These are phyloP conservation scores for Corchorus olitorius DNA, from an alignment of 345 rosid species.

Conservation along the genomic window DNA sequence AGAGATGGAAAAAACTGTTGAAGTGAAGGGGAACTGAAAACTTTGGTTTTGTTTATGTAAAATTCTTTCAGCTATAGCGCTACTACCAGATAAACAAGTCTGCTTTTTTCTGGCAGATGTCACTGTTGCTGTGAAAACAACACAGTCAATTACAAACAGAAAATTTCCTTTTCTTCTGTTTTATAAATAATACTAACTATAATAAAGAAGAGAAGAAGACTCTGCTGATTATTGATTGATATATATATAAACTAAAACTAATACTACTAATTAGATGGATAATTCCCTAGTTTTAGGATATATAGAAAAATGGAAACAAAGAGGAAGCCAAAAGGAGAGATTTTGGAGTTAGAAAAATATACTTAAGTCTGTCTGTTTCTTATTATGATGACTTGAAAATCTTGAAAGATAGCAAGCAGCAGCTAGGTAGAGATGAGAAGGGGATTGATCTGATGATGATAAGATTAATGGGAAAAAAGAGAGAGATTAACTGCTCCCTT, in stretches of 20 bases:
- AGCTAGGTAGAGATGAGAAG: not conserved
- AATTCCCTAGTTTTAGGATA: slow-evolving; percentile 28
- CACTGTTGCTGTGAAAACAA: slow-evolving; percentile 24
- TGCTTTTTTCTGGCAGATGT: slow-evolving; percentile 19
- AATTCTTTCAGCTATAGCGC: slow-evolving; percentile 16
- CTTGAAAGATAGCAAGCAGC: no score
- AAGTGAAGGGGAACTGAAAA: slow-evolving; percentile 17
- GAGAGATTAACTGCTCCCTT: slow-evolving; percentile 11
- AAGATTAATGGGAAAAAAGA: slow-evolving; percentile 25
- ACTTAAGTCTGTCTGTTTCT: no score
- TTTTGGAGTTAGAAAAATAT: not conserved
- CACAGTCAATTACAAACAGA: not conserved
- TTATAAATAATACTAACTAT: not conserved
- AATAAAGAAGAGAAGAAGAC: not conserved
- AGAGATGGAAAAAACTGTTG: slow-evolving; percentile 3
- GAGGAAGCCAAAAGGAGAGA: slow-evolving; percentile 20
- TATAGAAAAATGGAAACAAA: slow-evolving; percentile 14
- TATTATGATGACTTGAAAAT: not conserved
- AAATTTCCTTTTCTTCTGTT: no score
- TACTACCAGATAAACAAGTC: not conserved
- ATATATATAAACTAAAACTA: not conserved
- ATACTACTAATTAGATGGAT: not conserved
- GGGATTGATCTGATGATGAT: slow-evolving; percentile 20
- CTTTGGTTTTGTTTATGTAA: slow-evolving; percentile 9
- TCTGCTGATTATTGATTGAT: slow-evolving; percentile 6